Evolutionary conservation across 495 filamentous ascomycete genomes (phyloP), one percentile per base, ranked within the genome.

Genomic region (Xylaria intraflava): DNA sequence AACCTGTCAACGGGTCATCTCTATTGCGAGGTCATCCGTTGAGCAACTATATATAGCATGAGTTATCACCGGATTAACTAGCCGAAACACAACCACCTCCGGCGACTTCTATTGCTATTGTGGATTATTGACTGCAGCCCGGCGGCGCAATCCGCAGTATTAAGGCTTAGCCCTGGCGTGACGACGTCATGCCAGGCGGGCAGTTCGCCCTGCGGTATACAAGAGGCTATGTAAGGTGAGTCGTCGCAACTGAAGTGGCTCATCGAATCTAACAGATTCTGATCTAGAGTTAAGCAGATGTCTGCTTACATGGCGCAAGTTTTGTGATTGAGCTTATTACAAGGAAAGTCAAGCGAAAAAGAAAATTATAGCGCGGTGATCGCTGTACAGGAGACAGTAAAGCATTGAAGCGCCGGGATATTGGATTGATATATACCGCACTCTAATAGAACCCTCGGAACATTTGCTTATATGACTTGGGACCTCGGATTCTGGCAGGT

Each of bases 11-110:
- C 60, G 64, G 50, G 74, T 80, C 39, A 69, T 81, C 27, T 61
- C 73, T 5, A 72, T 76, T 55, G 76, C 78, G 31, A 78, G 74
- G 63, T 51, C 60, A 46, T 67, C 74, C 0, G 71, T 81, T 49
- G 69, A 73, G 39, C 62, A 66, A 26, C 57, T 81, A 19, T 53
- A 74, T 6, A 81, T 81, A 58, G 66, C 78, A 24, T 79, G 56
- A 66, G 44, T 26, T 2, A 11, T 20, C 22, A 22, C 14, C 9
- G 16, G 22, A 27, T 36, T 1, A 20, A 9, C 16, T 24, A 20
- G 20, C 19, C 30, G 2, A 9, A 7, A 31, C 27, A 30, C 6
- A 23, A 14, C 11, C 31, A 38, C 6, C 24, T 48, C 26, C 3
- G 19, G 46, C 22, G 29, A 26, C 20, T 10, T 38, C 0, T 17